Percentiles rank a stretch among this genome's conserved stretches.
Evolutionary conservation across 2,329 filamentous ascomycete species (phyloP).

Genomic region (Alternaria incomplexa): DNA sequence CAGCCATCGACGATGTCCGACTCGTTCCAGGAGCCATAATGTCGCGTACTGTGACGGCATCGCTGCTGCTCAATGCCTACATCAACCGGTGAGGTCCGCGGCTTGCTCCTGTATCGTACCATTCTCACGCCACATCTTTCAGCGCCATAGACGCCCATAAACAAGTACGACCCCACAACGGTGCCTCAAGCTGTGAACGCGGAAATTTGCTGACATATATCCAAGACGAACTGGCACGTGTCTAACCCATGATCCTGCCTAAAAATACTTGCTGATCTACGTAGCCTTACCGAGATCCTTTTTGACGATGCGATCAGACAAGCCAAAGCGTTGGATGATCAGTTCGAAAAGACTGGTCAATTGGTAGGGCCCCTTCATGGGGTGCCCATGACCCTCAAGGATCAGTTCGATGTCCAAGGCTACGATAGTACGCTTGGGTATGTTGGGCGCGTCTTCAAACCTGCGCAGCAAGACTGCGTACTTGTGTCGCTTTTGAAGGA

Average conservation of each 20-base stretch:
- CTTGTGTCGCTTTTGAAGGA: slow-evolving; percentile 65
- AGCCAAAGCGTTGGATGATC: slow-evolving; percentile 51
- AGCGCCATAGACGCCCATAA: slow-evolving; percentile 41
- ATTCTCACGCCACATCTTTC: slow-evolving; percentile 44
- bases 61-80: slow-evolving; percentile 36
- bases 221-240: slow-evolving; percentile 49
- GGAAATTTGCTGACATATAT: slow-evolving; percentile 42
- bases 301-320: slow-evolving; percentile 52
- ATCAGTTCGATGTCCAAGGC: slow-evolving; percentile 58
- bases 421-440: slow-evolving; percentile 63
- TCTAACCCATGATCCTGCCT: slow-evolving; percentile 55
- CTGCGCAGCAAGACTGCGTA: slow-evolving; percentile 57
- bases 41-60: slow-evolving; percentile 37
- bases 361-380: slow-evolving; percentile 57
- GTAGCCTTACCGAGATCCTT: slow-evolving; percentile 56
- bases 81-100: slow-evolving; percentile 36
- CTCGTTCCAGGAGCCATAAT: slow-evolving; percentile 29
- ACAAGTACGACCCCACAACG: slow-evolving; percentile 27
- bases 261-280: slow-evolving; percentile 48
- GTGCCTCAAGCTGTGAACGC: not conserved
- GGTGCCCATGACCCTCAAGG: slow-evolving; percentile 56
- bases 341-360: slow-evolving; percentile 43
- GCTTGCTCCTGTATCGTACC: slow-evolving; percentile 21
- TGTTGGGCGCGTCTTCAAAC: slow-evolving; percentile 65
- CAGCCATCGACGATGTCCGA: slow-evolving; percentile 25